Evolutionary conservation across 1,139 yeast species (phyloP).

Genomic region (Yamadazyma membranifaciens): DNA sequence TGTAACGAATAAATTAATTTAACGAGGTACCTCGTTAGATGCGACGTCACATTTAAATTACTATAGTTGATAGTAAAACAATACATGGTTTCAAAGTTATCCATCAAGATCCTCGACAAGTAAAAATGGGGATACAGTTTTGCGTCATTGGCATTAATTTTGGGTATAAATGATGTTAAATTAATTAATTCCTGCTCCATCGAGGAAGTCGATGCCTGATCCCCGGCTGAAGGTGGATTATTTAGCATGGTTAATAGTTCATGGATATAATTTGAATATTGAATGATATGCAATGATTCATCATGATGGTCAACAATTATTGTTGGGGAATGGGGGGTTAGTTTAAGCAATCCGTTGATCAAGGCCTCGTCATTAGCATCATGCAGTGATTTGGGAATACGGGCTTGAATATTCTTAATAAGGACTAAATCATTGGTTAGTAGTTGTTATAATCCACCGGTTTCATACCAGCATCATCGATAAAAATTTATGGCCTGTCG

Average conservation of each 20-base stretch:
- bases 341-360: slow-evolving; percentile 21
- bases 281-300: not conserved
- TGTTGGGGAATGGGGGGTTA: slow-evolving; percentile 27
- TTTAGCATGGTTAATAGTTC: slow-evolving; percentile 5
- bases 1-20: slow-evolving; percentile 38
- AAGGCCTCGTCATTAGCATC: no score
- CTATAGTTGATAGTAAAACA: slow-evolving; percentile 34
- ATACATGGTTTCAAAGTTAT: slow-evolving; percentile 33
- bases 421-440: slow-evolving; percentile 9
- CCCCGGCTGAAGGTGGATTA: not conserved
- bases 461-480: not conserved
- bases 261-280: slow-evolving; percentile 8
- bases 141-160: not conserved
- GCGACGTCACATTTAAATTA: slow-evolving; percentile 39
- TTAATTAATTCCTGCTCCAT: slow-evolving; percentile 5
- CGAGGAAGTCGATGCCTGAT: not conserved
- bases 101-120: slow-evolving; percentile 38
- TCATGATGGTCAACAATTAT: slow-evolving; percentile 12
- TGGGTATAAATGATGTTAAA: slow-evolving; percentile 12
- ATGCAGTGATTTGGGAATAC: slow-evolving; percentile 14
- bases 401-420: slow-evolving; percentile 12
- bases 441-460: not conserved
- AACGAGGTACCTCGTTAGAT: slow-evolving; percentile 38
- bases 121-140: slow-evolving; percentile 35
- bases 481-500: not conserved